These are phyloP conservation scores for Cladosporium austrohemisphaericum DNA, from an alignment of 2,329 filamentous ascomycete genomes.

Conservation along the genomic window DNA sequence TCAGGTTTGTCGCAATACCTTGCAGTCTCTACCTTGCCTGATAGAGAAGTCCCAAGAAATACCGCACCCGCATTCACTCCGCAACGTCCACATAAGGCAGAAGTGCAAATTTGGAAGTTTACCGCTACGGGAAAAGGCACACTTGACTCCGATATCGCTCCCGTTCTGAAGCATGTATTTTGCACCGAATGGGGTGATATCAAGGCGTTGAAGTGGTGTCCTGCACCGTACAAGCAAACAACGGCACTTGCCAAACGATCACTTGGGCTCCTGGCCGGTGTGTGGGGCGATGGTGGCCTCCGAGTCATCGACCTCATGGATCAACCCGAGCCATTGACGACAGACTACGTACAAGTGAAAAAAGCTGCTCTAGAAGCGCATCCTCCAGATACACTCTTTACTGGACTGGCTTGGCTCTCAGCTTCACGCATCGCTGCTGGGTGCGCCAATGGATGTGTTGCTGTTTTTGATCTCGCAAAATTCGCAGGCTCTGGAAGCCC, in stretches of 20 bases:
- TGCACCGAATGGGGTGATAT: slow-evolving; percentile 57
- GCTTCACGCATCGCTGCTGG: slow-evolving; percentile 52
- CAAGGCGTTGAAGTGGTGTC: slow-evolving; percentile 56
- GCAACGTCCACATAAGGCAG: slow-evolving; percentile 45
- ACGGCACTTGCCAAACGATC: slow-evolving; percentile 18
- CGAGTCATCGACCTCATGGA: slow-evolving; percentile 51
- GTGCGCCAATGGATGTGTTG: slow-evolving; percentile 55
- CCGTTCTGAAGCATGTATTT: slow-evolving; percentile 49
- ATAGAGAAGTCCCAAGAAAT: not conserved
- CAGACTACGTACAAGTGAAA: slow-evolving; percentile 40
- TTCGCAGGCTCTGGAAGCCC: slow-evolving; percentile 35
- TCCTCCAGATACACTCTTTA: slow-evolving; percentile 53
- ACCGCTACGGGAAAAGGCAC: slow-evolving; percentile 35
- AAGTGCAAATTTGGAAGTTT: slow-evolving; percentile 59
- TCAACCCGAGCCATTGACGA: slow-evolving; percentile 8
- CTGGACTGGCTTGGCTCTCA: slow-evolving; percentile 56
- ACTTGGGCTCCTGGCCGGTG: slow-evolving; percentile 53
- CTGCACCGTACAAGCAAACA: slow-evolving; percentile 35
- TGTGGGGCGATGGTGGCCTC: slow-evolving; percentile 57
- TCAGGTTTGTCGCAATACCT: slow-evolving; percentile 53
- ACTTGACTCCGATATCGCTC: slow-evolving; percentile 43
- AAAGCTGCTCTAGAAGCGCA: slow-evolving; percentile 49
- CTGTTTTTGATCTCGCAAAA: slow-evolving; percentile 47
- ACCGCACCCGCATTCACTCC: slow-evolving; percentile 49
- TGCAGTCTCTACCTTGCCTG: slow-evolving; percentile 37